Conservation (phyloP, 202 grass and related monocot genomes). For the Setaria italica region DNA sequence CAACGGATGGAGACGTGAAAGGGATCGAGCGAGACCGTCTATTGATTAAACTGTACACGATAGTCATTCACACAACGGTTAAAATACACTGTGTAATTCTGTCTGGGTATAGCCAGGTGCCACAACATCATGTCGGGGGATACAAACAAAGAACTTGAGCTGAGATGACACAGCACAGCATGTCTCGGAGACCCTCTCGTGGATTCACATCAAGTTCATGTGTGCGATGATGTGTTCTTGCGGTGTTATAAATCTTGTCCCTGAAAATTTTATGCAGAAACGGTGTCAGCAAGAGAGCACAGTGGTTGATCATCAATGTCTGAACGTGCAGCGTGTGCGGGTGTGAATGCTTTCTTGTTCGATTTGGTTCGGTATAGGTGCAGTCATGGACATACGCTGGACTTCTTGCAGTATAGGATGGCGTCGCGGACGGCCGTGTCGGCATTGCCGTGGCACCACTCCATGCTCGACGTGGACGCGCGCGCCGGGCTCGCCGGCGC, state of each 20-base stretch:
- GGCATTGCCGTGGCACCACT: conserved; percentile 87
- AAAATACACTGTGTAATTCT: conserved; percentile 16
- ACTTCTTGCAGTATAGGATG: conserved; percentile 99
- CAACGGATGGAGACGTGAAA: background rate
- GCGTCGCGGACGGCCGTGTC: conserved; percentile 88
- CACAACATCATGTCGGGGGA: conserved; percentile 16
- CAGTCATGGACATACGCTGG: conserved; percentile 54
- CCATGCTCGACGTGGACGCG: conserved; percentile 57
- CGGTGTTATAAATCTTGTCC: conserved; percentile 51
- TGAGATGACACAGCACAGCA: background rate
- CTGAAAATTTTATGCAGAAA: conserved; percentile 36
- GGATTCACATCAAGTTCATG: conserved; percentile 14
- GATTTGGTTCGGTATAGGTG: background rate
- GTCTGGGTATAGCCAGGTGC: conserved; percentile 37
- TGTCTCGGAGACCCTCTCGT: background rate
- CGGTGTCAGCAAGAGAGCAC: background rate
- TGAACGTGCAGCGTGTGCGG: background rate
- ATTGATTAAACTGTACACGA: conserved; percentile 42
- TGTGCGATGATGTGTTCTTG: background rate
- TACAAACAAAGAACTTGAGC: conserved; percentile 24
- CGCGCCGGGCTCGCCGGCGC: conserved; percentile 39
- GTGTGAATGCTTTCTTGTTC: background rate
- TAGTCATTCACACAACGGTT: conserved; percentile 3
- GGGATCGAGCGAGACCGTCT: no score
- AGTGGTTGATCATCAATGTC: background rate